Base-by-base conservation (phyloP, 2,329 filamentous ascomycete genomes). In the Mycosphaerella arachidis region DNA sequence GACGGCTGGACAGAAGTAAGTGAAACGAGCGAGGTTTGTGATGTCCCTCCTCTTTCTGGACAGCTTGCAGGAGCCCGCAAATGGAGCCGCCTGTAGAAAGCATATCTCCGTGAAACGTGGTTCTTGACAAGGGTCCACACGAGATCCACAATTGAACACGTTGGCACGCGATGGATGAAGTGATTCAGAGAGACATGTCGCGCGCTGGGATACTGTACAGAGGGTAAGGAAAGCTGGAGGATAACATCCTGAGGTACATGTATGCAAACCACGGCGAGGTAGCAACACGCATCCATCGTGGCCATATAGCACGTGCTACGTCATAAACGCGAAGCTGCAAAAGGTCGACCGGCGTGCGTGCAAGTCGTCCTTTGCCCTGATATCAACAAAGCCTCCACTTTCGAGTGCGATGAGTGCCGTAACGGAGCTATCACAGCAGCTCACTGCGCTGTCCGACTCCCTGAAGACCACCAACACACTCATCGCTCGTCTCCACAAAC, bases 401-500 rank as follows among this genome's bases (percentile, higher is more conserved):
- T 30, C 35, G 33, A 18, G 13, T 57, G 54, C 64, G 50, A 67
- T 66, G 60, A 70, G 58, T 57, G 62, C 68, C 40, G 63, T 63
- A 18, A 31, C 60, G 27, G 63, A 68, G 30, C 67, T 71, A 24
- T 56, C 64, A 6, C 57, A 61, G 33, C 66, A 71, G 56, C 60
- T 72, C 55, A 50, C 64, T 12, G 63, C 63, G 7, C 79, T 87
- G 16, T 81, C 81, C 16, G 78, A 82, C 55, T 74, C 79, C 18
- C 77, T 86, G 60, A 83, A 80, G 67, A 73, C 79, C 43, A 81
- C 80, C 4, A 77, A 82, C 30, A 77, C 79, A 50, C 79, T 86
- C 37, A 82, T 87, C 56, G 76, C 80, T 56, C 80, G 83, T 37
- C 74, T 87, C 18, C 76, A 80, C 64, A 84, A 80, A 72, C 80